Percentiles rank a stretch among this genome's conserved stretches.
Conservation (phyloP, 768 basidiomycete species). For the Clavaria fumosa region DNA sequence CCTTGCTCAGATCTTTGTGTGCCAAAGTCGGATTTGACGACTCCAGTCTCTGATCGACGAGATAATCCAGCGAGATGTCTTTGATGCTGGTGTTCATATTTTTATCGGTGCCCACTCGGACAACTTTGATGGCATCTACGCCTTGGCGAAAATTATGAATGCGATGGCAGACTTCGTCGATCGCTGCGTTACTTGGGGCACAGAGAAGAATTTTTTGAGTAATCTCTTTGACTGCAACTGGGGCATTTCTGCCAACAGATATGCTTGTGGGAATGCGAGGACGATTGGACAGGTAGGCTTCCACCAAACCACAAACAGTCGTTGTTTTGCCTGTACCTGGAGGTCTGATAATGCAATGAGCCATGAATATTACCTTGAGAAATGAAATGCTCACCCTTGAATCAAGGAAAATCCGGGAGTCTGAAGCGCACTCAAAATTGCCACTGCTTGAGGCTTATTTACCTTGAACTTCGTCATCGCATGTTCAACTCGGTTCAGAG, state of each 20-base stretch:
- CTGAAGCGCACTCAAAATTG: constrained; percentile 62
- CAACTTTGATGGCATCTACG: constrained; percentile 53
- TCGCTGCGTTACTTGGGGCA: constrained; percentile 96
- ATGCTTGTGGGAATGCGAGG: constrained; percentile 38
- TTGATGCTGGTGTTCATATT: constrained; percentile 65
- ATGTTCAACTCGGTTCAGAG: constrained; percentile 36
- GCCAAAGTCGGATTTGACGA: too few relatives aligned
- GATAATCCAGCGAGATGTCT: constrained; percentile 74
- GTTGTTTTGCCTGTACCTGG: constrained; percentile 98
- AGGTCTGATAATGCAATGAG: too few relatives aligned
- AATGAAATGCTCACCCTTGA: constrained; percentile 70
- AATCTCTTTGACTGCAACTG: constrained; percentile 26
- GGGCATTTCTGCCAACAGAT: constrained; percentile 27
- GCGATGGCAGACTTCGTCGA: constrained; percentile 87
- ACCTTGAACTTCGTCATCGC: constrained; percentile 59
- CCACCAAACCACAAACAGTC: constrained; percentile 90
- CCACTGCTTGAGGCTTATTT: constrained; percentile 89
- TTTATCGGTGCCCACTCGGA: constrained; percentile 73
- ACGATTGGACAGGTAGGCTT: constrained; percentile 58
- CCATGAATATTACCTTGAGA: constrained; percentile 98
- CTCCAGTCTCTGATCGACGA: constrained; percentile 62
- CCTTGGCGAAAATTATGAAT: constrained; percentile 47
- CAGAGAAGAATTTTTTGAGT: constrained; percentile 69
- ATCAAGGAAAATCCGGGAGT: constrained; percentile 76
- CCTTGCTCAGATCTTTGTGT: constrained; percentile 42